Evolutionary conservation across 495 filamentous ascomycete species (phyloP), one percentile per base, ranked within the genome.

Genomic region (Pyrenula aspistea): DNA sequence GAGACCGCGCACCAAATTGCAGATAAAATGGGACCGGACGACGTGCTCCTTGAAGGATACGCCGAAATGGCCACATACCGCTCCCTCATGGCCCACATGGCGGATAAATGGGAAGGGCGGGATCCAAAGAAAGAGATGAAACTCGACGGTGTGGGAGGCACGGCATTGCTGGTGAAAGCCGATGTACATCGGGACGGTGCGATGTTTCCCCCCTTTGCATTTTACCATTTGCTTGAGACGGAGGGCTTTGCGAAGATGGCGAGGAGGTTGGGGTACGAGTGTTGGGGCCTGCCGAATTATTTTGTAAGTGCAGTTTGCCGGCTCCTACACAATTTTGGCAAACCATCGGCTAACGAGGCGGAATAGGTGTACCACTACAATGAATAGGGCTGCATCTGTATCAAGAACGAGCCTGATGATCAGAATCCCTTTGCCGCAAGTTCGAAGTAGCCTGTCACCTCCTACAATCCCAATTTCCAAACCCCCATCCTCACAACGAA

Each of bases 241-340:
- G 93, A 98, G 67, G 93, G 93, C 0, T 98, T 98, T 64, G 92
- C 94, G 12, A 96, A 91, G 72, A 98, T 98, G 93, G 92, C 90
- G 20, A 83, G 76, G 62, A 77, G 93, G 57, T 69, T 98, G 64
- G 90, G 90, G 20, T 96, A 91, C 82, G 74, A 82, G 55, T 79
- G 87, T 51, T 87, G 78, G 64, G 93, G 93, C 2, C 64, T 98
- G 63, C 93, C 93, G 31, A 95, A 98, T 75, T 98, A 98, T 72
- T 89, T 94, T 76, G 93, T 97, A 74, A 66, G 81, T 78, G 23
- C 8, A 47, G 25, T 56, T 22, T 54, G 22, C 25, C 1, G 48
- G 31, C 54, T 42, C 12, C 22, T 56, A 31, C 54, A 61, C 31
- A n/a, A 48, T n/a, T n/a, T n/a, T n/a, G n/a, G 48, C 53, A 59